A percentile compares a stretch with the other conserved stretches of the same genome.
Evolutionary conservation across 2,329 filamentous ascomycete genomes (phyloP).

Genomic region (Fusarium torreyae): DNA sequence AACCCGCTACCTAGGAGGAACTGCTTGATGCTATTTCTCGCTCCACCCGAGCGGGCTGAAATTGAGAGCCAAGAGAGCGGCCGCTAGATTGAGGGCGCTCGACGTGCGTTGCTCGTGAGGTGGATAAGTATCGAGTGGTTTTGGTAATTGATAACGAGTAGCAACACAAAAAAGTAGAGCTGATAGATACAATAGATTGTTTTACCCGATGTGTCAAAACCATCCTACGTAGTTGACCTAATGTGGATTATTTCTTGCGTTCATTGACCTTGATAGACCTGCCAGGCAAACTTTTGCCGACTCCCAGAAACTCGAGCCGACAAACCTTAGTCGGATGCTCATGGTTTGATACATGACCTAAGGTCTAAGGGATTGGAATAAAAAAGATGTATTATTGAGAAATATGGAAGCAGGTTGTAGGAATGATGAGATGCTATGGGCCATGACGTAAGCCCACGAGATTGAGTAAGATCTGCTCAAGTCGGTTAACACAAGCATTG

Average conservation of each 20-base stretch:
- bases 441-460: neutral
- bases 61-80: conserved; percentile 43
- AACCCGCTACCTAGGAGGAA: conserved; percentile 9
- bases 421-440: conserved; percentile 1
- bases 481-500: conserved; percentile 2
- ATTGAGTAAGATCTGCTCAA: neutral
- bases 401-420: neutral
- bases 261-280: conserved; percentile 4
- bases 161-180: neutral
- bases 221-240: neutral
- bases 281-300: neutral
- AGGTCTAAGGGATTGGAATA: too few relatives aligned
- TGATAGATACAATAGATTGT: neutral
- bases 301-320: too few relatives aligned
- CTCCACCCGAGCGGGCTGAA: conserved; percentile 45
- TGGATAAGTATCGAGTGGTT: neutral
- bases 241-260: neutral
- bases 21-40: conserved; percentile 18
- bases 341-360: too few relatives aligned
- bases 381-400: neutral
- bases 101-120: conserved; percentile 5
- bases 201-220: conserved; percentile 1
- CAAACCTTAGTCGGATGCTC: too few relatives aligned
- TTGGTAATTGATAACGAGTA: neutral
- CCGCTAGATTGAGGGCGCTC: conserved; percentile 50